Evolutionary conservation across 352 stramenopile genomes (phyloP).

Genomic region (Pythium brassicae): DNA sequence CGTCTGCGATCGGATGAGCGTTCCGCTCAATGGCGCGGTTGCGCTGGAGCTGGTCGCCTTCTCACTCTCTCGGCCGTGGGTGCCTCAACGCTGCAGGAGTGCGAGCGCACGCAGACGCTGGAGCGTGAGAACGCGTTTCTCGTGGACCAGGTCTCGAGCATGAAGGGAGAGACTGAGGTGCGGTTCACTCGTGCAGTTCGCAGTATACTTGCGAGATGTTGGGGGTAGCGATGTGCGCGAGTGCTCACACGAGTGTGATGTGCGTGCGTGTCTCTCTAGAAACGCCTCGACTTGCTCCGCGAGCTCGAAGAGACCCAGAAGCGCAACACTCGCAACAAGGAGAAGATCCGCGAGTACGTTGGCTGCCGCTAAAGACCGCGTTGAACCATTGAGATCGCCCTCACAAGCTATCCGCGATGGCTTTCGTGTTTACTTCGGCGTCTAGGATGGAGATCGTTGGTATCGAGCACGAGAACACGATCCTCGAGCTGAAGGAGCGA

Average conservation of each 20-base stretch:
- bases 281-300: constrained; percentile 60
- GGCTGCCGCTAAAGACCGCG: neutral
- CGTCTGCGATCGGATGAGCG: neutral
- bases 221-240: too few relatives aligned
- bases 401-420: neutral
- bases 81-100: constrained; percentile 24
- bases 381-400: neutral
- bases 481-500: constrained; percentile 74
- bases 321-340: constrained; percentile 57
- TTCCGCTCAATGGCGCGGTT: neutral
- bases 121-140: constrained; percentile 70
- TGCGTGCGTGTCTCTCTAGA: constrained; percentile 15
- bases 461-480: constrained; percentile 71
- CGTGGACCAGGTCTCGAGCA: constrained; percentile 60
- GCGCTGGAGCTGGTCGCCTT: neutral
- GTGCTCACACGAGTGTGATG: neutral
- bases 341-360: constrained; percentile 62
- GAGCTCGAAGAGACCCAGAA: constrained; percentile 71
- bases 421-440: neutral
- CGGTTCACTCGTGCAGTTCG: neutral
- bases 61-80: neutral
- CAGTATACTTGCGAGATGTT: neutral
- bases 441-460: constrained; percentile 57
- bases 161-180: constrained; percentile 71
- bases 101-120: constrained; percentile 47